Evolutionary conservation across 1,139 yeast species (phyloP).

Genomic region (Arxiozyma telluris): DNA sequence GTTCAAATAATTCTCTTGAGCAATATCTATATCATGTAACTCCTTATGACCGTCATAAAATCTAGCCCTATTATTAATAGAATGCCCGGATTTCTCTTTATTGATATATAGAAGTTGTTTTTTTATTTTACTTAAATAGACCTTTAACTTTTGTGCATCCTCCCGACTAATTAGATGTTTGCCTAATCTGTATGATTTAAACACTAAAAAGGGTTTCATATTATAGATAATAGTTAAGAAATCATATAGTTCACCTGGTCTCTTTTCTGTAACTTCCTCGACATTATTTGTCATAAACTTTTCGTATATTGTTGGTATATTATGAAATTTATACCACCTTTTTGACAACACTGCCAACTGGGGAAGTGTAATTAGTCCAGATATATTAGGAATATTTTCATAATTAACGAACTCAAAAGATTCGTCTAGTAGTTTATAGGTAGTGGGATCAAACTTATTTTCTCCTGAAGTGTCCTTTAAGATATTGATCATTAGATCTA

Average conservation of each 20-base stretch:
- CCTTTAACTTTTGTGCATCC: not conserved
- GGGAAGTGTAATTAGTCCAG: not conserved
- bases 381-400: not conserved
- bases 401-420: not conserved
- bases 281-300: not conserved
- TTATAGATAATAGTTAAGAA: not conserved
- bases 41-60: not conserved
- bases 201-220: not conserved
- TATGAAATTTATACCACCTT: slow-evolving; percentile 12
- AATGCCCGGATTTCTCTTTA: not conserved
- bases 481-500: not conserved
- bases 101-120: not conserved
- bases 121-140: no score
- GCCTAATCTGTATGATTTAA: not conserved
- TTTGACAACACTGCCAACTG: slow-evolving; percentile 7
- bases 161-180: not conserved
- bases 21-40: slow-evolving; percentile 6
- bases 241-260: not conserved
- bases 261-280: not conserved
- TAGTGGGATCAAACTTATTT: not conserved
- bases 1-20: slow-evolving; percentile 15
- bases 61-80: not conserved
- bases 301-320: slow-evolving; percentile 1
- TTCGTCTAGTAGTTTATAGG: not conserved
- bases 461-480: not conserved